Base-by-base conservation (phyloP, 495 filamentous ascomycete genomes). In the Penicillium parvum region DNA sequence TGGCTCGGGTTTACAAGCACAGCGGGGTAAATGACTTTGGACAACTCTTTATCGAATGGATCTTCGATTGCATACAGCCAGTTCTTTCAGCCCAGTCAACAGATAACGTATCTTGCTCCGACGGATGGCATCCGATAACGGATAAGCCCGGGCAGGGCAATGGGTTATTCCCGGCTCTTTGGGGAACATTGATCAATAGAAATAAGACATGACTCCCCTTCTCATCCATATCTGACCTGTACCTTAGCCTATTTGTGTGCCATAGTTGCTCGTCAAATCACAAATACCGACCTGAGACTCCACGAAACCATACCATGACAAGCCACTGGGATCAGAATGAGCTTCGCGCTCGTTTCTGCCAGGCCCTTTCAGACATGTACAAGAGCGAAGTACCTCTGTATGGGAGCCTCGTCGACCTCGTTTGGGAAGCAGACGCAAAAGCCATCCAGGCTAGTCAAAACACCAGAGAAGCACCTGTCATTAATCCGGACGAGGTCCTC, bases 341-440 rank as follows among this genome's bases (percentile, higher is more conserved):
- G 23, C 60, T 69, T 7, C 60, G 67, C 1, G 53, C 64, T 7
- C 42, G 43, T 10, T 69, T 71, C 35, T 60, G 60, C 23, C 49
- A 55, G 17, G 58, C 64, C 3, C 54, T 71, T 18, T 71, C 68
- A 5, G 52, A 59, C 30, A 66, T 71, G 65, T 71, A 69, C 52
- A 60, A 58, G 27, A 48, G 18, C 23, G 68, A 71, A 37, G 65
- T 71, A 2, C 68, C 68, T 11, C 45, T 69, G 8, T 71, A 71
- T 37, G 65, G 62, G 9, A 43, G 64, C 21, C 50, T 71, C 1
- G 43, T 69, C 15, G 51, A 64, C 22, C 38, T 69, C 7, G 67
- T 71, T 9, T 46, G 44, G 36, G 28, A 57, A 29, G 65, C 58
- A 38, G 61, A 71, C 37, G 43, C 44, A 10, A 48, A 57, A 23